phyloP scores from a whole-genome alignment of 805 yeast genomes.

The Brettanomyces anomalus region DNA sequence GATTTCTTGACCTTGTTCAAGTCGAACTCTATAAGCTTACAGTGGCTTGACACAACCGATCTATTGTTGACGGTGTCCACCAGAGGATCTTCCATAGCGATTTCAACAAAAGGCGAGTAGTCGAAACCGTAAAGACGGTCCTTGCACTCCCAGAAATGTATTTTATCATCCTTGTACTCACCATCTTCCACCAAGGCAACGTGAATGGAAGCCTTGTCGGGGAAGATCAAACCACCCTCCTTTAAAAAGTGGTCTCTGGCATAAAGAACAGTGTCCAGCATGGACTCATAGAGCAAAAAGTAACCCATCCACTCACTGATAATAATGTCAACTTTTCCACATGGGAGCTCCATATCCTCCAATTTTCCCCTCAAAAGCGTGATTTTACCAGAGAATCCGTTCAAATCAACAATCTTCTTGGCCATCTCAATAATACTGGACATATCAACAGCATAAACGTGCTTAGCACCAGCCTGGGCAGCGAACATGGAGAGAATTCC shows the following conservation, averaged over 20 bases:
- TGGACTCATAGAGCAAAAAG: conserved; percentile 88
- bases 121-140: conserved; percentile 83
- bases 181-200: conserved; percentile 92
- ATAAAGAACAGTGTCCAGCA: conserved; percentile 90
- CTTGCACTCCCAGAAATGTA: conserved; percentile 83
- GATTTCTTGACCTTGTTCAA: conserved; percentile 80
- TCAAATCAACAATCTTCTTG: conserved; percentile 71
- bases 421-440: conserved; percentile 96
- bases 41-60: conserved; percentile 63
- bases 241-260: conserved; percentile 88
- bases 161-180: conserved; percentile 83
- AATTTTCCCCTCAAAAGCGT: conserved; percentile 86
- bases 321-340: conserved; percentile 83
- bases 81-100: conserved; percentile 88
- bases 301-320: conserved; percentile 99
- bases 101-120: conserved; percentile 78
- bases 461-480: conserved; percentile 97
- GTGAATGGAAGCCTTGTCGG: conserved; percentile 85
- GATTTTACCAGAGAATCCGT: conserved; percentile 79
- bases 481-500: conserved; percentile 98
- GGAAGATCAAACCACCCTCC: conserved; percentile 85
- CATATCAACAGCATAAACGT: conserved; percentile 96
- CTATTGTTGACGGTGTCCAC: conserved; percentile 87
- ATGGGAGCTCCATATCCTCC: conserved; percentile 87
- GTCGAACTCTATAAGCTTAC: conserved; percentile 71